A percentile compares a stretch with the other conserved stretches of the same genome.
phyloP scores from a whole-genome alignment of 2,329 filamentous ascomycete species.

The Aureobasidium namibiae region DNA sequence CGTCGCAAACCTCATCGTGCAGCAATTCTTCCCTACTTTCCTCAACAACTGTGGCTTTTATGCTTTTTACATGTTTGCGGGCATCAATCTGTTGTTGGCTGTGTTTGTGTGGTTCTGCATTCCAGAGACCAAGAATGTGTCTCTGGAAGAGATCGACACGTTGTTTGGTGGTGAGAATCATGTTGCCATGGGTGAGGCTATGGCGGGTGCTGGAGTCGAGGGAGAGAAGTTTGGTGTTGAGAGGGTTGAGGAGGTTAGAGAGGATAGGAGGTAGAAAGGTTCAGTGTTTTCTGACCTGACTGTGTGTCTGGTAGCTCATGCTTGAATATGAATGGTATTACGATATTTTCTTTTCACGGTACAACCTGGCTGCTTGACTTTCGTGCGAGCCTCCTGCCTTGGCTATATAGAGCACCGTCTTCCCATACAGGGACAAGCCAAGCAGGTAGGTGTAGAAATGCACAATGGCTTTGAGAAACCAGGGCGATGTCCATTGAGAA shows the following conservation, averaged over 20 bases:
- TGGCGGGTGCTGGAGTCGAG: conserved; percentile 30
- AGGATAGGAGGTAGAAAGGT: neutral
- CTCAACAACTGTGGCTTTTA: conserved; percentile 51
- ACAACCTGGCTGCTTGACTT: too few species aligned
- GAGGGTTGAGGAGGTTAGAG: neutral
- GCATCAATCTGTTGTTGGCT: conserved; percentile 35
- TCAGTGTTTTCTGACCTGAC: too few species aligned
- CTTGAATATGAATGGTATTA: neutral
- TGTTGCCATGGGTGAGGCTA: conserved; percentile 45
- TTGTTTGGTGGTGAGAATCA: conserved; percentile 51
- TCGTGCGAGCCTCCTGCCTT: too few species aligned
- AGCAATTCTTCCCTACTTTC: conserved; percentile 64
- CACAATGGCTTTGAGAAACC: too few species aligned
- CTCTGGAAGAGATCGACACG: conserved; percentile 49
- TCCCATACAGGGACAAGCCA: too few species aligned
- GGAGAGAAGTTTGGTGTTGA: conserved; percentile 13
- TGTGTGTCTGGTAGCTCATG: neutral
- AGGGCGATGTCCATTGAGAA: too few species aligned
- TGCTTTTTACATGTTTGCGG: conserved; percentile 49
- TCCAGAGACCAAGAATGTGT: conserved; percentile 37
- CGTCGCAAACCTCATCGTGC: conserved; percentile 58
- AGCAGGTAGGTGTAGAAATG: too few species aligned
- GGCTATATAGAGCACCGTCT: too few species aligned
- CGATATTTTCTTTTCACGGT: neutral
- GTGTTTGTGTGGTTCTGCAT: conserved; percentile 36